phyloP scores from a whole-genome alignment of 345 rosid species.

The Populus ilicifolia region DNA sequence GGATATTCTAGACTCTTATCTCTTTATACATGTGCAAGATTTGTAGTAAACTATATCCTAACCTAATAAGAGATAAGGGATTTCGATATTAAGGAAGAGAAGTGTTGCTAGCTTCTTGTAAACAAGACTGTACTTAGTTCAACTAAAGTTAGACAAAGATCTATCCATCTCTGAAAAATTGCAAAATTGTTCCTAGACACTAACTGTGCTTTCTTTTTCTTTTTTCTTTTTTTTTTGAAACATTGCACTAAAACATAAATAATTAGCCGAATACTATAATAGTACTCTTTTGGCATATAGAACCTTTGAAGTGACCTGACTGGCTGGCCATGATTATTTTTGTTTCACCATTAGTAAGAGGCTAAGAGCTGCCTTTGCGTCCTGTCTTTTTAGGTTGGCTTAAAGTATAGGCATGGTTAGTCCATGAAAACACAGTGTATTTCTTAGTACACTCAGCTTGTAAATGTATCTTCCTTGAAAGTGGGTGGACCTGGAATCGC shows the following conservation, averaged over 20 bases:
- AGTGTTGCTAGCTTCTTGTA: not conserved
- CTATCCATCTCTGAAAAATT: not conserved
- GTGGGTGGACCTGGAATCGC: not conserved
- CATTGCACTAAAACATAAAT: not conserved
- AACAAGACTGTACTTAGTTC: not conserved
- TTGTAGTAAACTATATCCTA: not conserved
- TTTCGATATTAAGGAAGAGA: not conserved
- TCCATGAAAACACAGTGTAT: not conserved
- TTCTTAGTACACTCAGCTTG: not conserved
- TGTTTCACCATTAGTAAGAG: not conserved
- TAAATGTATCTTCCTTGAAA: not conserved
- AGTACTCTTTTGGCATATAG: not conserved
- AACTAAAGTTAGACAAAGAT: not conserved
- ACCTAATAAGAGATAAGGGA: not conserved
- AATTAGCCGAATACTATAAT: not conserved
- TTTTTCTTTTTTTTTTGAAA: not conserved
- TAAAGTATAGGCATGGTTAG: not conserved
- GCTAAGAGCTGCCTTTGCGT: not conserved
- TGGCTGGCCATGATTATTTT: not conserved
- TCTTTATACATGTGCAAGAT: not conserved
- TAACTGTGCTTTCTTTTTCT: not conserved
- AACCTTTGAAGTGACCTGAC: not conserved
- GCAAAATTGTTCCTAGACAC: not conserved
- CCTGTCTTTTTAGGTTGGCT: not conserved
- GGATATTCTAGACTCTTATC: not conserved